Conservation (phyloP, 306 rosid species). For the Vigna hirtella region DNA sequence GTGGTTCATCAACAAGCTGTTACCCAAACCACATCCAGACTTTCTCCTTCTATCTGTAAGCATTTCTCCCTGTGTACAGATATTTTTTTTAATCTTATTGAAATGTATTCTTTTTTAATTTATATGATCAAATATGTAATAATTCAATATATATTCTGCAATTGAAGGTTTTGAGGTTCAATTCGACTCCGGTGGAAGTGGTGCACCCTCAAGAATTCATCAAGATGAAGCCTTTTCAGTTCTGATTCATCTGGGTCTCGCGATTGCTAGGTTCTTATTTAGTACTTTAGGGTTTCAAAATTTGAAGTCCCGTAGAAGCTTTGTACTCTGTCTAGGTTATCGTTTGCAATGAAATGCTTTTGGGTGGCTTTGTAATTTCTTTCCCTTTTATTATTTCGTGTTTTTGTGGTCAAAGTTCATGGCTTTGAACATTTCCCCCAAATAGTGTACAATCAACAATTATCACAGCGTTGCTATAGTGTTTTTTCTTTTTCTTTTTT, state of each 20-base stretch:
- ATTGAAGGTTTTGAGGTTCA: conserved; percentile 43
- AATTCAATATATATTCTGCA: neutral
- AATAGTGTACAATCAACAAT: conserved; percentile 64
- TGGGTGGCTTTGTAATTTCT: conserved; percentile 49
- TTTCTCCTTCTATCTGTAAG: conserved; percentile 32
- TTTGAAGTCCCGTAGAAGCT: conserved; percentile 37
- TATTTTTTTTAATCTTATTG: neutral
- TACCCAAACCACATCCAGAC: neutral
- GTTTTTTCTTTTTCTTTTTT: conserved; percentile 21
- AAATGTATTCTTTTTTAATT: neutral
- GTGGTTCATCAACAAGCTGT: conserved; percentile 6
- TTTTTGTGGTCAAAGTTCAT: conserved; percentile 46
- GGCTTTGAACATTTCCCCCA: conserved; percentile 46
- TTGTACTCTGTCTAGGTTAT: conserved; percentile 53
- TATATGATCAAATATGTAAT: neutral
- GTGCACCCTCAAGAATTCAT: conserved; percentile 24
- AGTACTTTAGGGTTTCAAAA: conserved; percentile 45
- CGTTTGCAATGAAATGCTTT: conserved; percentile 30
- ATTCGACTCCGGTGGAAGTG: conserved; percentile 27
- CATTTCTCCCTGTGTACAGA: neutral
- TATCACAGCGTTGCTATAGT: conserved; percentile 54
- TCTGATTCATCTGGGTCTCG: conserved; percentile 42
- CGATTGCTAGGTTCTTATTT: conserved; percentile 42
- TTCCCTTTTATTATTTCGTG: conserved; percentile 35
- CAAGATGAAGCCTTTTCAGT: conserved; percentile 40